phyloP scores from a whole-genome alignment of 2,329 filamentous ascomycete species.

The Xylaria sp. region DNA sequence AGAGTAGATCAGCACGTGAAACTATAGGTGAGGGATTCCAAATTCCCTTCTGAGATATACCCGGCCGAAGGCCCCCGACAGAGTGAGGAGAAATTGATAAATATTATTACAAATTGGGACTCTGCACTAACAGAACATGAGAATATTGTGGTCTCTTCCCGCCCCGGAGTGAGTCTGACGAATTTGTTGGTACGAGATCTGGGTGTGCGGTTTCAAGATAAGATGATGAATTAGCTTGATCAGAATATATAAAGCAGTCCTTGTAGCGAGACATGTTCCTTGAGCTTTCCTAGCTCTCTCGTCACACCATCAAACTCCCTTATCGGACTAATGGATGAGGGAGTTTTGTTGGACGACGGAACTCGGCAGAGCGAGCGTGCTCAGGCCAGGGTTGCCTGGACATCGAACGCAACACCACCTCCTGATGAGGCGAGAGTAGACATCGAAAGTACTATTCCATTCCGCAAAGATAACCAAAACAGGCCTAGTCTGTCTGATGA shows the following conservation, averaged over 20 bases:
- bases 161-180: not conserved
- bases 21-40: constrained; percentile 6
- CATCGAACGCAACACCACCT: not conserved
- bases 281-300: not conserved
- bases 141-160: not conserved
- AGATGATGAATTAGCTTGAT: not conserved
- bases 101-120: constrained; percentile 1
- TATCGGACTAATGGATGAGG: not conserved
- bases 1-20: constrained; percentile 15
- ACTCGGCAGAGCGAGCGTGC: not conserved
- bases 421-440: constrained; percentile 1
- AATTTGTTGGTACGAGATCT: not conserved
- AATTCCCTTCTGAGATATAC: not conserved
- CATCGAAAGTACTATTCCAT: not conserved
- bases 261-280: not conserved
- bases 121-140: not conserved
- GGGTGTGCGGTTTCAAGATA: not conserved
- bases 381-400: not conserved
- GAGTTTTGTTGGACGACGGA: not conserved
- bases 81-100: not conserved
- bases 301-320: not conserved
- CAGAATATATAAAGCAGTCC: not conserved
- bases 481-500: not conserved
- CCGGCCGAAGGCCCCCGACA: not conserved
- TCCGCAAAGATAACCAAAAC: not conserved